Percentiles rank a stretch among this genome's conserved stretches.
phyloP scores from a whole-genome alignment of 345 rosid species.

The Salix exigua region DNA sequence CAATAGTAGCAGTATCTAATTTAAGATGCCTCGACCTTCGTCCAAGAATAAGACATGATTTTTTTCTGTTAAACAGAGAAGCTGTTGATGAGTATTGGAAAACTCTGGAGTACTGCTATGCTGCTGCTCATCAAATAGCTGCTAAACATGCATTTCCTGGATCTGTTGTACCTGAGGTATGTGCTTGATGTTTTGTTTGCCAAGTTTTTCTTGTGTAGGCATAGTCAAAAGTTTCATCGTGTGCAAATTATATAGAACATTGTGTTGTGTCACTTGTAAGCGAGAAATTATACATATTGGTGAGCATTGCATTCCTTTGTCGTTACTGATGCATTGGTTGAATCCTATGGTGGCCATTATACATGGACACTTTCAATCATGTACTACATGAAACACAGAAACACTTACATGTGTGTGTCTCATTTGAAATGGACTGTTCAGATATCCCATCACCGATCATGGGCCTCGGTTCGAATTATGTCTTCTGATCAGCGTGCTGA shows the following conservation, averaged over 20 bases:
- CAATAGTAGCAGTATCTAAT: constrained; percentile 50
- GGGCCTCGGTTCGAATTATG: constrained; percentile 74
- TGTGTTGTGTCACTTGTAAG: not conserved
- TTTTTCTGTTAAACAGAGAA: constrained; percentile 59
- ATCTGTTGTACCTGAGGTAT: constrained; percentile 84
- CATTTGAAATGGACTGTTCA: constrained; percentile 21
- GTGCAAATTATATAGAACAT: not conserved
- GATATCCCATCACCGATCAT: constrained; percentile 69
- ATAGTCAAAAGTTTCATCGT: not conserved
- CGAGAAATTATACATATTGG: not conserved
- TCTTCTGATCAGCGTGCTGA: constrained; percentile 79
- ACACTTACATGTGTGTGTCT: not conserved
- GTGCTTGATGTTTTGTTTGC: constrained; percentile 14
- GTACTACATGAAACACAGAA: not conserved
- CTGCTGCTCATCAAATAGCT: constrained; percentile 82
- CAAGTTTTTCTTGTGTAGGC: not conserved
- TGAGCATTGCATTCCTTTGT: not conserved
- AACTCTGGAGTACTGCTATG: constrained; percentile 89
- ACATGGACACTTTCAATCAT: not conserved
- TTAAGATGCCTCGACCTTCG: constrained; percentile 65
- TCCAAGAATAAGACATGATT: constrained; percentile 90
- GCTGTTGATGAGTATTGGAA: constrained; percentile 94
- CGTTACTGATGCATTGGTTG: not conserved
- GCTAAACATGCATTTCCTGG: constrained; percentile 91
- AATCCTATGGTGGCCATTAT: not conserved